Evolutionary conservation across 1,284 basidiomycete genomes (phyloP).

Genomic region (Ustilago nuda): DNA sequence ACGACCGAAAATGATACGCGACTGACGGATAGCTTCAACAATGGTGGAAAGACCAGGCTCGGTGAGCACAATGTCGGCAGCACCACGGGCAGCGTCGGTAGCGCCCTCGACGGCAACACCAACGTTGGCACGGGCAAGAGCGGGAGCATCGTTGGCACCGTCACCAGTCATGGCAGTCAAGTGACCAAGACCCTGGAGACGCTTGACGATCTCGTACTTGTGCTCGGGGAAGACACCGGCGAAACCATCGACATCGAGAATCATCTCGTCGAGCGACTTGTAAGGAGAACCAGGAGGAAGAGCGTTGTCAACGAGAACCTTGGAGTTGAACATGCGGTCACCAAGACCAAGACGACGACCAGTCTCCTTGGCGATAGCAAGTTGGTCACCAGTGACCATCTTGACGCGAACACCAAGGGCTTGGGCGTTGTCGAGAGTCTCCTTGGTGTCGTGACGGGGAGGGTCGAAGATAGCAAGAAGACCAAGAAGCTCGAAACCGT

Average conservation of each 20-base stretch:
- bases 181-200: constrained; percentile 82
- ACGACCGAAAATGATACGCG: constrained; percentile 95
- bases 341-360: constrained; percentile 95
- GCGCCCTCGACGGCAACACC: constrained; percentile 96
- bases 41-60: constrained; percentile 97
- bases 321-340: constrained; percentile 96
- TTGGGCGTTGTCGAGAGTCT: constrained; percentile 96
- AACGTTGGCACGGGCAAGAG: constrained; percentile 83
- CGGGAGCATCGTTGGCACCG: constrained; percentile 95
- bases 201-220: constrained; percentile 93
- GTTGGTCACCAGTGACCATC: constrained; percentile 99
- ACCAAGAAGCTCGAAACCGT: constrained; percentile 96
- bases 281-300: constrained; percentile 79
- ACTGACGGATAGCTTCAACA: constrained; percentile 93
- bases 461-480: constrained; percentile 98
- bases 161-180: constrained; percentile 80
- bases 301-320: constrained; percentile 92
- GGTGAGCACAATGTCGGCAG: constrained; percentile 93
- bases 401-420: constrained; percentile 97
- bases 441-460: constrained; percentile 96
- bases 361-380: constrained; percentile 98
- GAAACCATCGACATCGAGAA: constrained; percentile 87
- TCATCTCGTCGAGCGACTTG: constrained; percentile 86
- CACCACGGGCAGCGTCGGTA: constrained; percentile 92
- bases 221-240: constrained; percentile 97